phyloP scores from a whole-genome alignment of 805 yeast species.

The Lipomyces yamadae region DNA sequence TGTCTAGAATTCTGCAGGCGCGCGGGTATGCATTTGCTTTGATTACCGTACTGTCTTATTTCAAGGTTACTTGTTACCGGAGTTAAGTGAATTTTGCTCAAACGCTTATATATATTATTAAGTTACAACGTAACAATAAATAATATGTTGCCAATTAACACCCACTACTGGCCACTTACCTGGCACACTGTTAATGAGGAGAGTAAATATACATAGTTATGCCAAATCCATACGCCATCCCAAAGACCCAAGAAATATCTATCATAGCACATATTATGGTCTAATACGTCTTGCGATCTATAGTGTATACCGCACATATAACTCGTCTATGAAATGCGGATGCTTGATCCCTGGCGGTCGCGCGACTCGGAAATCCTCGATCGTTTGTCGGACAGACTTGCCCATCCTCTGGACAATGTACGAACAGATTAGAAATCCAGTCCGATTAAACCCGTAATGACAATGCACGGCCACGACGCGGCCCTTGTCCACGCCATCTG shows the following conservation, averaged over 20 bases:
- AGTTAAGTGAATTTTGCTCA: slow-evolving; percentile 2
- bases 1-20: neutral
- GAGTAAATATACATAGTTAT: neutral
- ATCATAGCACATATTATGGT: neutral
- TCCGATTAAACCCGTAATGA: slow-evolving; percentile 80
- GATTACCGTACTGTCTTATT: neutral
- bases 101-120: neutral
- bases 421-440: slow-evolving; percentile 74
- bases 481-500: slow-evolving; percentile 16
- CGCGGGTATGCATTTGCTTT: slow-evolving; percentile 2
- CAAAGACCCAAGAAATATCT: neutral
- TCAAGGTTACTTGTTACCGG: neutral
- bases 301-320: slow-evolving; percentile 61
- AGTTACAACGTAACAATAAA: neutral
- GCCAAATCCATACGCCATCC: neutral
- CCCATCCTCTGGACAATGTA: slow-evolving; percentile 65
- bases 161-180: neutral
- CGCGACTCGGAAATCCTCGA: slow-evolving; percentile 60
- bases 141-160: neutral
- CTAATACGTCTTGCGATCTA: slow-evolving; percentile 43
- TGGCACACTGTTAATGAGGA: neutral
- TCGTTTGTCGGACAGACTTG: slow-evolving; percentile 66
- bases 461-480: slow-evolving; percentile 68
- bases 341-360: slow-evolving; percentile 77
- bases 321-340: slow-evolving; percentile 74